Base-by-base conservation (phyloP, 331 rosid species). In the Rosa hybrid region DNA sequence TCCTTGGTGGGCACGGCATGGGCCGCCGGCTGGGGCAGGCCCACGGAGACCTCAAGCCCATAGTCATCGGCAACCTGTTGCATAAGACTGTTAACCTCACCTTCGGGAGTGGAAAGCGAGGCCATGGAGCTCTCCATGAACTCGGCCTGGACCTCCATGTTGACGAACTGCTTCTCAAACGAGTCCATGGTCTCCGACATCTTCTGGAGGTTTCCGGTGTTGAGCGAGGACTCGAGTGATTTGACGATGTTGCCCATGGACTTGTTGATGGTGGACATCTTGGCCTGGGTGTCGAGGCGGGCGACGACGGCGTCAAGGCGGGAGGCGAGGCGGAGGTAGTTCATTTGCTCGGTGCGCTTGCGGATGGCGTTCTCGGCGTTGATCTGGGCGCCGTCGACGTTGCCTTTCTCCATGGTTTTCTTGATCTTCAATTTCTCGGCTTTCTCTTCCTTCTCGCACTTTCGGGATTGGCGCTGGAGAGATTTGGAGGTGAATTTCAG, bases 91-190 rank as follows among this genome's bases (percentile, higher is more conserved):
- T 94, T 94, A 60, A 94, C 98, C 79, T 94, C 98, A 1, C 97
- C 97, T 68, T 92, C 98, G 0, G 98, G 98, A 0, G 98, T 94
- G 0, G n/a, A n/a, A n/a, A n/a, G n/a, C n/a, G n/a, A n/a, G 2
- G 98, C 98, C 98, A 94, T 94, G 60, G 98, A 87, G 71, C 91
- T 90, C 83, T 94, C 98, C 98, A 94, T 91, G 78, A 94, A 94
- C 89, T 91, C 98, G 0, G 98, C 97, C 87, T 94, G 98, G 45
- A 94, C 98, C 90, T 94, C 98, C 98, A 94, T 94, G 77, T 94
- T 92, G 49, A 91, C 98, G 49, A 94, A 94, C 88, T 94, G 97
- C 88, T 91, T 94, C 97, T 94, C 98, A 65, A 94, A 94, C 65
- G 81, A 86, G 69, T 94, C 98, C 98, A 92, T 94, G 0, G 97